Base-by-base conservation (phyloP, 306 rosid species). In the Acacia melanoxylon region DNA sequence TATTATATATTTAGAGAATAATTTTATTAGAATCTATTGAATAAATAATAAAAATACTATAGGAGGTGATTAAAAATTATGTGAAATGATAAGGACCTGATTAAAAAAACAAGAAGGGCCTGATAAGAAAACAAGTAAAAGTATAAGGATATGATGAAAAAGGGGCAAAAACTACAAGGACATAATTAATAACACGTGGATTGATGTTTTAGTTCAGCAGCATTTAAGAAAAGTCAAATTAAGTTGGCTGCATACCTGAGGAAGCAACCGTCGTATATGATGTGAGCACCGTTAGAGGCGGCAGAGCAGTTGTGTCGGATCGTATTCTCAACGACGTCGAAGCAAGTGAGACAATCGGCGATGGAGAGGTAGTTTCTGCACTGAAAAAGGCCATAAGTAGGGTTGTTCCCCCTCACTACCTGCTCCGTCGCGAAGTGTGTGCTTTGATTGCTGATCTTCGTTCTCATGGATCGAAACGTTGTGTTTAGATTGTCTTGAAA, bases 191-290 rank as follows among this genome's bases (percentile, higher is more conserved):
- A 33, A 33, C 6, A 33, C 37, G 6, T 33, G 37, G 37, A 33
- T 4, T 33, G 10, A 42, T 8, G 9, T 8, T 42, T 0, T 41
- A 1, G 7, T 41, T 41, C 6, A 41, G 9, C 10, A 41, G 7
- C 10, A 54, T 54, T 22, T 9, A 62, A 14, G 37, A 15, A 63
- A 15, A 63, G 69, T 31, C 42, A 31, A 63, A 37, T 5, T 37
- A 37, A 66, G 45, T 35, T 63, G 45, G 12, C 12, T 2, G 5
- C 4, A 22, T 77, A 92, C 94, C 97, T 87, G 75, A 92, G 90
- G 81, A 92, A 86, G 86, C 97, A 92, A 2, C 90, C 97, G 5
- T 92, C 91, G 33, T 87, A 89, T 82, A 89, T 74, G 83, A 87
- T 45, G 6, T 93, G 89, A n/a, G 90, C 96, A 5, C 96, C 96